A percentile compares a stretch with the other conserved stretches of the same genome.
Conservation (phyloP, 2,329 filamentous ascomycete genomes). For the Fusarium musae region DNA sequence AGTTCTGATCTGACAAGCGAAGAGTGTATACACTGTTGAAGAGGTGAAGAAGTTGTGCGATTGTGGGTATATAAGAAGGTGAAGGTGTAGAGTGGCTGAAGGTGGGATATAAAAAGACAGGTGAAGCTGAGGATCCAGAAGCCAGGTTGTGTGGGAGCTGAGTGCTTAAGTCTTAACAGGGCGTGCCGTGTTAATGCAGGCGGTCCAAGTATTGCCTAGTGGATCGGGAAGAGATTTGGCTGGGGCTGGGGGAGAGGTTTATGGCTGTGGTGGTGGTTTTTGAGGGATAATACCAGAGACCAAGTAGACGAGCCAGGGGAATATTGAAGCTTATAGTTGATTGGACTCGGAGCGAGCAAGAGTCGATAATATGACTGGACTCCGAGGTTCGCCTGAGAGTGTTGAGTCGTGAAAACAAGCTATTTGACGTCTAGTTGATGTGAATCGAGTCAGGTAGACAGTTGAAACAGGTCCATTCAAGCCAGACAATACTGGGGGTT, state of each 20-base stretch:
- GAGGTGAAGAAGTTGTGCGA: neutral
- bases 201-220: conserved; percentile 30
- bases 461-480: conserved; percentile 11
- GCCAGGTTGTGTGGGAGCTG: conserved; percentile 22
- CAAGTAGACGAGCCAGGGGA: conserved; percentile 10
- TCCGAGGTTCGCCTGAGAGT: conserved; percentile 3
- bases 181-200: conserved; percentile 31
- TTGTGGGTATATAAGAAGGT: conserved; percentile 10
- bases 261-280: neutral
- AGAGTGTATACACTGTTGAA: neutral
- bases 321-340: conserved; percentile 5
- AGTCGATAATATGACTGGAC: conserved; percentile 7
- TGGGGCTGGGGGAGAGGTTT: conserved; percentile 24
- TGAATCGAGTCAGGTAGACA: conserved; percentile 31
- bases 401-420: conserved; percentile 17
- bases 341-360: conserved; percentile 6
- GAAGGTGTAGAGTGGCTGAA: conserved; percentile 1
- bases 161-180: conserved; percentile 29
- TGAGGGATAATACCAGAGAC: conserved; percentile 18
- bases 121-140: conserved; percentile 17
- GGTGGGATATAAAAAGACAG: conserved; percentile 11
- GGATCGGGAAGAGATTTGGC: conserved; percentile 35
- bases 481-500: conserved; percentile 22
- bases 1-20: neutral
- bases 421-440: conserved; percentile 22